A percentile compares a stretch with the other conserved stretches of the same genome.
Evolutionary conservation across 148 eudicot species (phyloP).

Genomic region (Heliamphora exappendiculata): DNA sequence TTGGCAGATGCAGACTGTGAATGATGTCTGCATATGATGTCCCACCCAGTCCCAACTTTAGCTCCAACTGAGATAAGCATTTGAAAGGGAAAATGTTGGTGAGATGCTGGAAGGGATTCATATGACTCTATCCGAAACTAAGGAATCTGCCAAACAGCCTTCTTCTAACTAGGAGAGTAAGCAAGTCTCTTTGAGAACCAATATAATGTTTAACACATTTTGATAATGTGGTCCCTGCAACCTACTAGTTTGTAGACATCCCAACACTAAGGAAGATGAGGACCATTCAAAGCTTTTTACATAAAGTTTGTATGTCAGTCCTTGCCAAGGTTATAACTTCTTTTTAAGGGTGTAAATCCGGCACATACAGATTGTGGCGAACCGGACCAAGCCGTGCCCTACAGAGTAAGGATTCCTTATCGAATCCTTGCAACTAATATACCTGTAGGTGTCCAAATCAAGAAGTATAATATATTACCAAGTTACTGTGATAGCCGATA

Average conservation of each 20-base stretch:
- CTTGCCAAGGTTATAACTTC: background rate
- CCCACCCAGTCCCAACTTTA: slow-evolving; percentile 83
- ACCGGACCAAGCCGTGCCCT: background rate
- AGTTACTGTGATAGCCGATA: background rate
- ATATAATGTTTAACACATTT: background rate
- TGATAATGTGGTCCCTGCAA: background rate
- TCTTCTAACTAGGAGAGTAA: background rate
- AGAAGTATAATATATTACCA: background rate
- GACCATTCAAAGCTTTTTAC: background rate
- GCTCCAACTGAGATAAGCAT: slow-evolving; percentile 56
- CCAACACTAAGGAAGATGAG: background rate
- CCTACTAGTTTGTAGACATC: background rate
- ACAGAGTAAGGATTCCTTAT: background rate
- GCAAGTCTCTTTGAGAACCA: background rate
- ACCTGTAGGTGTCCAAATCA: background rate
- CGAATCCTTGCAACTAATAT: background rate
- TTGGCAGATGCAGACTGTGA: slow-evolving; percentile 74
- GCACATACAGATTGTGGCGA: background rate
- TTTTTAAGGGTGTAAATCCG: background rate
- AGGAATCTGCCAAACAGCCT: background rate
- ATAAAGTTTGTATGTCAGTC: background rate
- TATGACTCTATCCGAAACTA: background rate
- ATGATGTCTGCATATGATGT: slow-evolving; percentile 87
- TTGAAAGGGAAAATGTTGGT: background rate
- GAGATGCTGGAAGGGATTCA: slow-evolving; percentile 3